phyloP scores from a whole-genome alignment of 1,284 basidiomycete species.

The Rugosomyces carneus region DNA sequence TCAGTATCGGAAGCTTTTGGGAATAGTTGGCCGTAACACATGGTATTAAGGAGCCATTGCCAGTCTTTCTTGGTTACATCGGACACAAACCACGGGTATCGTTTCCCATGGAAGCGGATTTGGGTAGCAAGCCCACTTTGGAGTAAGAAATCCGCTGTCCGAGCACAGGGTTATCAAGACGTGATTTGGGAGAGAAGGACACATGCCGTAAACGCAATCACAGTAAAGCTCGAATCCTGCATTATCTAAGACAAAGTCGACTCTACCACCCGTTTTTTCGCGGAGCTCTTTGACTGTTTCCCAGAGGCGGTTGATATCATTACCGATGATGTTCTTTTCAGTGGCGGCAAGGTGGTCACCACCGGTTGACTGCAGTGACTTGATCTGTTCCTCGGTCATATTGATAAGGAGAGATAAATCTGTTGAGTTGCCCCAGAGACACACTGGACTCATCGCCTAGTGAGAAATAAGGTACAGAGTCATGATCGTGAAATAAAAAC shows the following conservation, averaged over 20 bases:
- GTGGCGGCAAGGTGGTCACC: slow-evolving; percentile 93
- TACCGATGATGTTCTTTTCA: slow-evolving; percentile 93
- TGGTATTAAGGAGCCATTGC: slow-evolving; percentile 88
- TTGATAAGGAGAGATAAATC: slow-evolving; percentile 95
- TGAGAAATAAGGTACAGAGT: slow-evolving; percentile 13
- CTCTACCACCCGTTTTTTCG: slow-evolving; percentile 68
- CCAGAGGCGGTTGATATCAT: slow-evolving; percentile 80
- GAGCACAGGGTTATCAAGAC: neutral
- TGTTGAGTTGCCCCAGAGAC: slow-evolving; percentile 95
- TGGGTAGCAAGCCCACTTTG: slow-evolving; percentile 85
- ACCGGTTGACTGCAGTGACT: slow-evolving; percentile 94
- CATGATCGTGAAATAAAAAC: slow-evolving; percentile 26
- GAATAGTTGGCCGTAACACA: slow-evolving; percentile 87
- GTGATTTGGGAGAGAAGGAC: neutral
- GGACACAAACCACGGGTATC: slow-evolving; percentile 91
- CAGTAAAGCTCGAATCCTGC: slow-evolving; percentile 95
- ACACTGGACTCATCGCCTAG: slow-evolving; percentile 47
- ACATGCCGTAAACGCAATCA: slow-evolving; percentile 88
- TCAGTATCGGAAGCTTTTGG: slow-evolving; percentile 76
- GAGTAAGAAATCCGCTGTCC: slow-evolving; percentile 78
- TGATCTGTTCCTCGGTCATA: slow-evolving; percentile 99
- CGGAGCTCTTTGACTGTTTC: slow-evolving; percentile 71
- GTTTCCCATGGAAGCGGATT: slow-evolving; percentile 91
- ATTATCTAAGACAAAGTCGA: slow-evolving; percentile 89
- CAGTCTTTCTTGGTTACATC: slow-evolving; percentile 97